A percentile compares a stretch with the other conserved stretches of the same genome.
phyloP scores from a whole-genome alignment of 148 eudicot genomes.

The Vaccinium corymbosum region DNA sequence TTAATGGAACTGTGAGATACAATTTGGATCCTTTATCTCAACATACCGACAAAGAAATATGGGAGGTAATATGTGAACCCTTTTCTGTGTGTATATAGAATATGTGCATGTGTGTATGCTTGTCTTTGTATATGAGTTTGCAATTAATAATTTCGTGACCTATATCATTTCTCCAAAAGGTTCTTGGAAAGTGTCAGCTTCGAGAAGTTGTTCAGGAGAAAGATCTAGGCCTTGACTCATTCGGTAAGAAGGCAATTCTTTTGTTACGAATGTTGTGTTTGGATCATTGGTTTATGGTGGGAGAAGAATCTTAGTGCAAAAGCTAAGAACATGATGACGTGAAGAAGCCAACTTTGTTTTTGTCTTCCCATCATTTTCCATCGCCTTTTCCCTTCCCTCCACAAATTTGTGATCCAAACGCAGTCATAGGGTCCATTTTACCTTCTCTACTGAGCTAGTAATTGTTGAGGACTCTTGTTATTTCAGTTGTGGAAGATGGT shows the following conservation, averaged over 20 bases:
- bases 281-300: neutral
- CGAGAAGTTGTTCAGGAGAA: conserved; percentile 76
- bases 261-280: neutral
- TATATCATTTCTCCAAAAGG: conserved; percentile 30
- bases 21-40: conserved; percentile 19
- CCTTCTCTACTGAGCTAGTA: neutral
- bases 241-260: conserved; percentile 38
- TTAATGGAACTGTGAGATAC: conserved; percentile 20
- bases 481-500: conserved; percentile 82
- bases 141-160: neutral
- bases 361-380: neutral
- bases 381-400: neutral
- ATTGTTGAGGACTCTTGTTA: neutral
- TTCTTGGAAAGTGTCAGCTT: conserved; percentile 81
- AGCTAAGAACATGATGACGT: neutral
- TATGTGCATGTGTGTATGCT: too few relatives aligned
- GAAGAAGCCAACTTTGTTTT: neutral
- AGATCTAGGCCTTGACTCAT: conserved; percentile 59
- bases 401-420: neutral
- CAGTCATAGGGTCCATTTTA: neutral
- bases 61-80: conserved; percentile 17
- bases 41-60: conserved; percentile 18
- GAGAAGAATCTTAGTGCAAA: neutral
- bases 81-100: neutral
- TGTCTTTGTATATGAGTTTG: neutral